phyloP scores from a whole-genome alignment of 495 filamentous ascomycete genomes.

The Tuber umbilicatum region DNA sequence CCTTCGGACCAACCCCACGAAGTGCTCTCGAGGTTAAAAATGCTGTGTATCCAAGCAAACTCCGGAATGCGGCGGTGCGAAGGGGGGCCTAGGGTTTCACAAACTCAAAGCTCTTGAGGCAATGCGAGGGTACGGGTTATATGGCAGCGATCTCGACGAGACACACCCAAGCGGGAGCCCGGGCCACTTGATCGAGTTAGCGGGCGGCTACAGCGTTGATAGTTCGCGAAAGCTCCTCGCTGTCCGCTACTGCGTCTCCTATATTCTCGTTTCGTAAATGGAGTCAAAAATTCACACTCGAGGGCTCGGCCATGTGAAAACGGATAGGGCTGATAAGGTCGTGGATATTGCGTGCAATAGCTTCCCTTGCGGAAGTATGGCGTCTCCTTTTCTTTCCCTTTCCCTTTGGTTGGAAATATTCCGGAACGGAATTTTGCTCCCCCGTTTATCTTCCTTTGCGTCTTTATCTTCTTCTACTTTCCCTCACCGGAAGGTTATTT shows the following conservation, averaged over 20 bases:
- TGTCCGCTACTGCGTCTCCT: constrained; percentile 27
- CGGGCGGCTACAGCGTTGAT: constrained; percentile 37
- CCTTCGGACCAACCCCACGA: constrained; percentile 15
- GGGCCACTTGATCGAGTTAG: constrained; percentile 37
- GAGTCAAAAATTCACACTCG: constrained; percentile 33
- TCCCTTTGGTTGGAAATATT: constrained; percentile 4
- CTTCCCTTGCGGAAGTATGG: constrained; percentile 34
- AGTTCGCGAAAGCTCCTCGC: constrained; percentile 22
- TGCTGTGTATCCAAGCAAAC: constrained; percentile 19
- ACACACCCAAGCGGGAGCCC: constrained; percentile 32
- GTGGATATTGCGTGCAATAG: constrained; percentile 31
- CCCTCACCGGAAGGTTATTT: constrained; percentile 32
- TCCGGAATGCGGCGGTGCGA: constrained; percentile 17
- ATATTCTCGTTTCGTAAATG: constrained; percentile 37
- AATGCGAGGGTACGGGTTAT: constrained; percentile 35
- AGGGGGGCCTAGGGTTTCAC: constrained; percentile 27
- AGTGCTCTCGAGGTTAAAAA: constrained; percentile 19
- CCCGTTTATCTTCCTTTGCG: constrained; percentile 2
- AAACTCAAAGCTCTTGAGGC: constrained; percentile 21
- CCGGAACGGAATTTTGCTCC: constrained; percentile 1
- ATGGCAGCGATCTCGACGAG: constrained; percentile 31
- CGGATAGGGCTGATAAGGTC: constrained; percentile 18
- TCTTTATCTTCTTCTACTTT: constrained; percentile 15
- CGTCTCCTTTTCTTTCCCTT: constrained; percentile 22
- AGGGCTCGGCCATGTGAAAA: constrained; percentile 37